Evolutionary conservation across 208 protist species (phyloP), one percentile per base, ranked within the genome.

Genomic region (Acanthamoeba divionensis): DNA sequence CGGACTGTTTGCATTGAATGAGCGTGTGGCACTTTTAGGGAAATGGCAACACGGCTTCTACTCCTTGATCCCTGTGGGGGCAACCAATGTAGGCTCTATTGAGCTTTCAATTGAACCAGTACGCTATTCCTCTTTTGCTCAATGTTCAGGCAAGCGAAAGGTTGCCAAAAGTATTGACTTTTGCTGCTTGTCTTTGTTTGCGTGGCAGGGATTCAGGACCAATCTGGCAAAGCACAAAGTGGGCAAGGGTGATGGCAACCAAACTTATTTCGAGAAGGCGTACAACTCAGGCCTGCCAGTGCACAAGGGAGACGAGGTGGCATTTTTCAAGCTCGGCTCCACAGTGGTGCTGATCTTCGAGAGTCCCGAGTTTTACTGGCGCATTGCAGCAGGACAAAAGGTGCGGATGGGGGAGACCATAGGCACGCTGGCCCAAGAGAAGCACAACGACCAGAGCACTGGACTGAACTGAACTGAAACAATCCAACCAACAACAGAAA

Each of bases 261-360:
- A 71, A 21, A 66, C 2, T 41, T 71, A 26, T 47, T 71, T 41
- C 44, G 45, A 66, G 41, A 33, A 31, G 44, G 18, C 47, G 41
- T 71, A 87, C 45, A 36, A 50, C 26, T 21, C 18, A 47, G 52
- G 9, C 24, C 21, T 48, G 26, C 13, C n/a, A 15, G 10, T 24
- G 50, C 52, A 4, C 8, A 67, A 47, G 38, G 69, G 31, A 0
- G 45, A 44, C n/a, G 69, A 71, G 73, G 55, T 91, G 6, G 57
- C 36, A 2, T 89, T 89, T 41, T 97, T 97, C 82, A 83, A 91
- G 18, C 82, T 97, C 24, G 95, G 95, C 54, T 95, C 92, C 10
- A 96, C 95, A 13, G 91, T 97, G 24, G 90, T 96, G 0, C 33
- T 97, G 15, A 65, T 97, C 26, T 96, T 96, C 63, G 95, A 97